These are phyloP conservation scores for Geosmithia flava DNA, from an alignment of 2,329 filamentous ascomycete genomes.

Conservation along the genomic window DNA sequence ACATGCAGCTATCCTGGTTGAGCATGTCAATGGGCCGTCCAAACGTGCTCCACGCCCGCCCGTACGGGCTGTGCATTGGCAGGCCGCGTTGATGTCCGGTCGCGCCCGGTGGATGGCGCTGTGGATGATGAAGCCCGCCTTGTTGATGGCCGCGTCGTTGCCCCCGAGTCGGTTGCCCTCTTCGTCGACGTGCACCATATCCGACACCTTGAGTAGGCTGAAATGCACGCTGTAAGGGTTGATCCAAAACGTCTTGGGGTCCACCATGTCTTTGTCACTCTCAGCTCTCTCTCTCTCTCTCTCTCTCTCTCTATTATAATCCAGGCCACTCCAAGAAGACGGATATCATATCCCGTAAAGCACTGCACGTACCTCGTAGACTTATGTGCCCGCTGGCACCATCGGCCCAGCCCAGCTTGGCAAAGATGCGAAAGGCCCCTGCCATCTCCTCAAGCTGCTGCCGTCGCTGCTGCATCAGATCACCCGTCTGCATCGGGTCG, in stretches of 20 bases:
- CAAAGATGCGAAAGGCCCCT: slow-evolving; percentile 7
- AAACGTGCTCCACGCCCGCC: slow-evolving; percentile 56
- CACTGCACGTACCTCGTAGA: slow-evolving; percentile 7
- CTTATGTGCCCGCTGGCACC: slow-evolving; percentile 6
- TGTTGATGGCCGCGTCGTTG: slow-evolving; percentile 47
- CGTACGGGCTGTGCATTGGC: slow-evolving; percentile 54
- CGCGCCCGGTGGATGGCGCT: slow-evolving; percentile 55
- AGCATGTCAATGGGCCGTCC: slow-evolving; percentile 54
- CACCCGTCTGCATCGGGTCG: neutral
- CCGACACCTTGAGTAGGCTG: slow-evolving; percentile 47
- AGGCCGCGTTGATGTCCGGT: slow-evolving; percentile 52
- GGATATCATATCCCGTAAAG: neutral
- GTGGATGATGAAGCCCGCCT: slow-evolving; percentile 56
- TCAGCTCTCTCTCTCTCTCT: no score
- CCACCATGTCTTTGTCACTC: slow-evolving; percentile 4
- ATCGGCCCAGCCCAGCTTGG: slow-evolving; percentile 6
- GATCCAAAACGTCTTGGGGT: slow-evolving; percentile 23
- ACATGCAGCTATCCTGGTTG: slow-evolving; percentile 51
- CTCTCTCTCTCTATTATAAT: slow-evolving; percentile 15
- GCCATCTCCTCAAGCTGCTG: slow-evolving; percentile 4
- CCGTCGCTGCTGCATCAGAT: neutral
- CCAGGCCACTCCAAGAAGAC: neutral
- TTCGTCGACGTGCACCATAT: slow-evolving; percentile 54
- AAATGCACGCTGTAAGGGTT: slow-evolving; percentile 56
- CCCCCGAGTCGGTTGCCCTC: slow-evolving; percentile 48